These are phyloP conservation scores for Suillus subluteus DNA, from an alignment of 768 basidiomycete species.

Conservation along the genomic window DNA sequence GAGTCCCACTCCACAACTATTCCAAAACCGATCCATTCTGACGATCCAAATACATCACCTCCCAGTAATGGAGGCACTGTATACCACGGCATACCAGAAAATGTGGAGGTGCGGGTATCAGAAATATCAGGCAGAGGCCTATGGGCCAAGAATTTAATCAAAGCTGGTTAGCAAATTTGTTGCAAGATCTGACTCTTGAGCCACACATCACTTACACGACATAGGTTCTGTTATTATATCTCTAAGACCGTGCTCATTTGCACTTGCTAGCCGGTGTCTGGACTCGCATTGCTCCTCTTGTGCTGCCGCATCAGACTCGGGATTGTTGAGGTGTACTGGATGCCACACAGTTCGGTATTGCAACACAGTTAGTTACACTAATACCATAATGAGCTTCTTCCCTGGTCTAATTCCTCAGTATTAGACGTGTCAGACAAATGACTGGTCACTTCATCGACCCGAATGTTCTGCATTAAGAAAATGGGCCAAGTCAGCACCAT, in stretches of 20 bases:
- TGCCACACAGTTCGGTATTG: slow-evolving; percentile 82
- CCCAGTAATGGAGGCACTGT: slow-evolving; percentile 16
- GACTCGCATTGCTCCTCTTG: slow-evolving; percentile 73
- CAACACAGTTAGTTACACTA: slow-evolving; percentile 53
- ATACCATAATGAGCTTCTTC: slow-evolving; percentile 10
- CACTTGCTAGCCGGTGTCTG: slow-evolving; percentile 67
- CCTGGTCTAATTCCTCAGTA: neutral
- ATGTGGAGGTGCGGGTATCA: slow-evolving; percentile 43
- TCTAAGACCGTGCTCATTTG: slow-evolving; percentile 60
- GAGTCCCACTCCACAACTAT: slow-evolving; percentile 27
- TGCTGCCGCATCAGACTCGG: slow-evolving; percentile 39
- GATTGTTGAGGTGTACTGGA: slow-evolving; percentile 70
- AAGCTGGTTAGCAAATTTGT: slow-evolving; percentile 39
- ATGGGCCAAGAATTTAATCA: slow-evolving; percentile 40
- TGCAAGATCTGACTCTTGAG: neutral
- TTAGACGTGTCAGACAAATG: slow-evolving; percentile 70
- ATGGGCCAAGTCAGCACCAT: slow-evolving; percentile 57
- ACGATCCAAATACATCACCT: slow-evolving; percentile 6
- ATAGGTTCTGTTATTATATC: slow-evolving; percentile 65
- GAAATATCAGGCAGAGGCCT: slow-evolving; percentile 48
- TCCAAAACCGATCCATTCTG: slow-evolving; percentile 20
- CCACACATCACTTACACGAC: neutral
- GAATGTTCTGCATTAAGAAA: slow-evolving; percentile 76
- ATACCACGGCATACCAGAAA: slow-evolving; percentile 40
- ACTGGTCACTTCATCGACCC: slow-evolving; percentile 75